Percentiles rank a stretch among this genome's conserved stretches.
Evolutionary conservation across 164 flowering plant species (phyloP).

Genomic region (Liquidambar formosana): DNA sequence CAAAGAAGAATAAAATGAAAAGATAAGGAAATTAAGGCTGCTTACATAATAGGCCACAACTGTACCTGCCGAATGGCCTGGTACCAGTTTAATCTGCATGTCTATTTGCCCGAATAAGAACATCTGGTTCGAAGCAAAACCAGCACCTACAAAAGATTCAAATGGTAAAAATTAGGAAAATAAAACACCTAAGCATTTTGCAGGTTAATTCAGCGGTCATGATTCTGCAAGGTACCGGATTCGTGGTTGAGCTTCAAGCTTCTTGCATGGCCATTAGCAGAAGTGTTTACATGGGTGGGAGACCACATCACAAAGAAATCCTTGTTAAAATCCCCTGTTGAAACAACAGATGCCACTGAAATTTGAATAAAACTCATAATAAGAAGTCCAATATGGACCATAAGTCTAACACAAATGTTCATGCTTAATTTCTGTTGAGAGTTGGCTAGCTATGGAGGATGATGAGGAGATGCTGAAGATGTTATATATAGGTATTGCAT

Average conservation of each 20-base stretch:
- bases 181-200: too few relatives aligned
- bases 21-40: background rate
- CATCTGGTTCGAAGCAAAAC: slow-evolving; percentile 72
- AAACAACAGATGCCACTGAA: slow-evolving; percentile 60
- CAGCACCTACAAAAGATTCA: slow-evolving; percentile 54
- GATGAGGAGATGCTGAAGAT: slow-evolving; percentile 1
- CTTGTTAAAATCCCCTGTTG: slow-evolving; percentile 78
- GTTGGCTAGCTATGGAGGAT: background rate
- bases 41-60: slow-evolving; percentile 84
- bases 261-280: slow-evolving; percentile 64
- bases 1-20: background rate
- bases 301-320: slow-evolving; percentile 84
- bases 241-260: slow-evolving; percentile 69
- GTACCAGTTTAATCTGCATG: slow-evolving; percentile 82
- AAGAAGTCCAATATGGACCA: slow-evolving; percentile 25
- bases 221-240: slow-evolving; percentile 51
- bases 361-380: slow-evolving; percentile 17
- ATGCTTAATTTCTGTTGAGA: slow-evolving; percentile 26
- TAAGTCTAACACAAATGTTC: slow-evolving; percentile 14
- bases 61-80: slow-evolving; percentile 82
- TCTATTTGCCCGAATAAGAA: slow-evolving; percentile 82
- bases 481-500: slow-evolving; percentile 29
- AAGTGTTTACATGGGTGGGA: slow-evolving; percentile 78
- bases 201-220: background rate
- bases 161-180: background rate